These are phyloP conservation scores for Monosporascus sp. DNA, from an alignment of 2,329 filamentous ascomycete genomes.

Conservation along the genomic window DNA sequence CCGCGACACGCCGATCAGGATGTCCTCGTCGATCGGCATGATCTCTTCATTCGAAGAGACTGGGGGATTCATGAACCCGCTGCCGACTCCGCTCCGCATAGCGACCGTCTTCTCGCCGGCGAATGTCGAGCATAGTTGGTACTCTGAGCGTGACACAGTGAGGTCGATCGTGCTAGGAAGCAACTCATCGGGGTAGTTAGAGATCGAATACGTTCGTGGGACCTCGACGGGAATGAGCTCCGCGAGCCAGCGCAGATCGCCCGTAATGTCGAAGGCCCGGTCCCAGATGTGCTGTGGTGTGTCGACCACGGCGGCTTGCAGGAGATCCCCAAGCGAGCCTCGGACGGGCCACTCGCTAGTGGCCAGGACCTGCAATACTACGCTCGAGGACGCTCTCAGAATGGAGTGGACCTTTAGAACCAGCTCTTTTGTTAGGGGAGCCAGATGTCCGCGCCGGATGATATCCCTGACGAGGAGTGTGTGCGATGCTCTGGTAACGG, in stretches of 20 bases:
- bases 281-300: slow-evolving; percentile 46
- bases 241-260: slow-evolving; percentile 39
- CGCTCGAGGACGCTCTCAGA: slow-evolving; percentile 44
- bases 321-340: slow-evolving; percentile 44
- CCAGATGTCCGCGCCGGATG: slow-evolving; percentile 45
- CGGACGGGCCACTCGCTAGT: slow-evolving; percentile 48
- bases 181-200: slow-evolving; percentile 43
- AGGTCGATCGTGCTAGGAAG: slow-evolving; percentile 47
- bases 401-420: slow-evolving; percentile 43
- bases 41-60: slow-evolving; percentile 32
- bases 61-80: slow-evolving; percentile 47
- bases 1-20: slow-evolving; percentile 47
- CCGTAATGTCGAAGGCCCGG: slow-evolving; percentile 38
- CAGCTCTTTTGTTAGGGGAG: slow-evolving; percentile 46
- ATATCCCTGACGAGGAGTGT: slow-evolving; percentile 41
- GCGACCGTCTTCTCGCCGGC: slow-evolving; percentile 24
- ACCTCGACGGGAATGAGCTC: slow-evolving; percentile 45
- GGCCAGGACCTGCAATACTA: slow-evolving; percentile 42
- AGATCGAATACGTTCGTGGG: slow-evolving; percentile 49
- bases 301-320: slow-evolving; percentile 43
- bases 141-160: slow-evolving; percentile 46
- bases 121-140: slow-evolving; percentile 40
- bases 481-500: slow-evolving; percentile 25
- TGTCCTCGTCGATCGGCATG: slow-evolving; percentile 35
- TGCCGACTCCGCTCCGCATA: slow-evolving; percentile 42